These are phyloP conservation scores for Elaeis guineensis DNA, from an alignment of 176 grass and related monocot genomes.

Conservation along the genomic window DNA sequence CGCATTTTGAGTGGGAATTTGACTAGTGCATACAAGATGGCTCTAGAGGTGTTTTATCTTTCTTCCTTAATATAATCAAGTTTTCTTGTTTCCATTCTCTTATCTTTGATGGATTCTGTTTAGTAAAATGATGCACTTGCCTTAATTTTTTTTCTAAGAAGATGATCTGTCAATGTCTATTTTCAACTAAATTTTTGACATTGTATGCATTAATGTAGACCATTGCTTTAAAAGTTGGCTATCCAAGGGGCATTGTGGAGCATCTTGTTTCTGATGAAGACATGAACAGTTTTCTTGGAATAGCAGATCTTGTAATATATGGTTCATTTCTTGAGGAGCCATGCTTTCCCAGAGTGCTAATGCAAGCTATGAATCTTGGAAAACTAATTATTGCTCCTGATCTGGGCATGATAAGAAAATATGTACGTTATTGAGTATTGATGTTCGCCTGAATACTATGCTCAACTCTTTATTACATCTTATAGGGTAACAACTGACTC, in stretches of 20 bases:
- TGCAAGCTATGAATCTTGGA: slow-evolving; percentile 75
- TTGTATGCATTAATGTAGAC: slow-evolving; percentile 28
- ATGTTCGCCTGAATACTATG: slow-evolving; percentile 1
- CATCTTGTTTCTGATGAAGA: slow-evolving; percentile 45
- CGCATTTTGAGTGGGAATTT: slow-evolving; percentile 45
- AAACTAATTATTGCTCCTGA: slow-evolving; percentile 93
- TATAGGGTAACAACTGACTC: background rate
- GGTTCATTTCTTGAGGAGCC: slow-evolving; percentile 86
- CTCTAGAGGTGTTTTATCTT: slow-evolving; percentile 43
- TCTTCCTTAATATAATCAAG: too few species aligned
- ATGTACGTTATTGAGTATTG: slow-evolving; percentile 40
- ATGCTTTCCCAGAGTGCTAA: slow-evolving; percentile 64
- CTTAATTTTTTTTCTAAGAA: too few species aligned
- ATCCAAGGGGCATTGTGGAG: slow-evolving; percentile 44
- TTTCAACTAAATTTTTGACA: too few species aligned
- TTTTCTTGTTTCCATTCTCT: too few species aligned
- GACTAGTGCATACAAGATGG: slow-evolving; percentile 38
- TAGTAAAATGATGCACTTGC: too few species aligned
- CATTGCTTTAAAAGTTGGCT: slow-evolving; percentile 54
- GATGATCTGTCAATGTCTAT: too few species aligned
- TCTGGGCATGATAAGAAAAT: slow-evolving; percentile 67
- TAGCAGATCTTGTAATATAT: slow-evolving; percentile 77
- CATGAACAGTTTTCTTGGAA: slow-evolving; percentile 36
- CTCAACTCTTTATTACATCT: background rate
- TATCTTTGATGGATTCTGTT: too few species aligned